Evolutionary conservation across 371 early-diverging fungal genomes (phyloP), one percentile per base, ranked within the genome.

Genomic region (Mortierella sp.): DNA sequence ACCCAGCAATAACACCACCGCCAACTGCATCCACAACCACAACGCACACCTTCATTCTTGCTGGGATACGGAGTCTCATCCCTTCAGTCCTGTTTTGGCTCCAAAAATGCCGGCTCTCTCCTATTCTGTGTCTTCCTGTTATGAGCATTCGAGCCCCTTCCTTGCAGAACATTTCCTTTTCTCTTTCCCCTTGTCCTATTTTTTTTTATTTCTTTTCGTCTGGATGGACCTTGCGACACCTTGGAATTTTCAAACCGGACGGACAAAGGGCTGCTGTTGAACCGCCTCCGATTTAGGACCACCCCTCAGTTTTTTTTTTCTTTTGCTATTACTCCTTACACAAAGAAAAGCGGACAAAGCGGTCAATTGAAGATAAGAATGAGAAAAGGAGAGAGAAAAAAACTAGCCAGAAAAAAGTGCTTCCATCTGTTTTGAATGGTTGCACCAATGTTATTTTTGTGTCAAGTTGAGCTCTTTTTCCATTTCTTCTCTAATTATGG

Each of bases 71-170:
- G 43, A 34, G n/a, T 54, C 69, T 59, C 2, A 51, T 50, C 53
- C 46, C 54, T 44, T 71, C 43, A 40, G 43, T 53, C 16, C 31
- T 53, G 26, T 71, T 46, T 61, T 71, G 75, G 64, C 67, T 75
- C 72, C 48, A 69, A 74, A 72, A 72, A 72, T 72, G 50, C 71
- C 71, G 70, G 73, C 77, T 77, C 77, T 74, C 77, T 81, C 77
- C 72, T 81, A 69, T 70, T 69, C 46, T 61, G 50, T 72, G 31
- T 80, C 64, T 75, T 54, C 72, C 46, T 75, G 50, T 19, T 74
- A 37, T 81, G 81, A 80, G 81, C 76, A 72, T 73, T 73, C 76
- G 70, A 80, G 72, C 76, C 75, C 70, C 75, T 75, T 67, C 53
- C 70, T 44, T 54, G 43, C 26, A 51, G 46, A 46, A 37, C 54